phyloP scores from a whole-genome alignment of 768 basidiomycete species.

The Termitomyces sp. region DNA sequence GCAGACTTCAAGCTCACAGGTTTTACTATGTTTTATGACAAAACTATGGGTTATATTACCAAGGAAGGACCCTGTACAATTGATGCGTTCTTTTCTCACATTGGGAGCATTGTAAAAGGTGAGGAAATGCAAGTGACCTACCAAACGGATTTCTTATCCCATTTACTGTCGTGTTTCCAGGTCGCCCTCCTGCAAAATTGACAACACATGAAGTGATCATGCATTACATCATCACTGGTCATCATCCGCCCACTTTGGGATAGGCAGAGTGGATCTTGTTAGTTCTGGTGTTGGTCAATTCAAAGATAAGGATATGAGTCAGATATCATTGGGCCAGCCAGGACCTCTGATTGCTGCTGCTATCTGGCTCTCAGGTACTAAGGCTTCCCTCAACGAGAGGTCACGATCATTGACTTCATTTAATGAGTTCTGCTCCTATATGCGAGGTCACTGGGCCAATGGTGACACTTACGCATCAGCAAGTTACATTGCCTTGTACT shows the following conservation, averaged over 20 bases:
- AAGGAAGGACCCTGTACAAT: background rate
- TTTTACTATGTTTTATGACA: background rate
- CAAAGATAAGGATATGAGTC: background rate
- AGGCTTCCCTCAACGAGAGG: no score
- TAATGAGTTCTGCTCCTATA: background rate
- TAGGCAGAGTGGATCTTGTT: background rate
- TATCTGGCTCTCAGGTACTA: background rate
- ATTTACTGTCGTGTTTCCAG: background rate
- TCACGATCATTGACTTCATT: background rate
- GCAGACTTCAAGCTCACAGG: background rate
- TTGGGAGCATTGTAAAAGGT: background rate
- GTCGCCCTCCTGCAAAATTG: background rate
- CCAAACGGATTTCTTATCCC: background rate
- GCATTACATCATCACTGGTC: background rate
- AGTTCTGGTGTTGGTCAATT: background rate
- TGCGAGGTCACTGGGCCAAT: background rate
- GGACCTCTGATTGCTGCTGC: background rate
- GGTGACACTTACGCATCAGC: background rate
- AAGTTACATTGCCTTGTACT: background rate
- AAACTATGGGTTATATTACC: background rate
- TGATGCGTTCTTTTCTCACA: background rate
- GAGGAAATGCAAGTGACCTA: background rate
- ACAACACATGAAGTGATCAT: slow-evolving; percentile 1
- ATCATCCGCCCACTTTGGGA: background rate
- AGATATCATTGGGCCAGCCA: background rate